These are phyloP conservation scores for Chloranthus sessilifolius DNA, from an alignment of 164 flowering plant genomes.

Conservation along the genomic window DNA sequence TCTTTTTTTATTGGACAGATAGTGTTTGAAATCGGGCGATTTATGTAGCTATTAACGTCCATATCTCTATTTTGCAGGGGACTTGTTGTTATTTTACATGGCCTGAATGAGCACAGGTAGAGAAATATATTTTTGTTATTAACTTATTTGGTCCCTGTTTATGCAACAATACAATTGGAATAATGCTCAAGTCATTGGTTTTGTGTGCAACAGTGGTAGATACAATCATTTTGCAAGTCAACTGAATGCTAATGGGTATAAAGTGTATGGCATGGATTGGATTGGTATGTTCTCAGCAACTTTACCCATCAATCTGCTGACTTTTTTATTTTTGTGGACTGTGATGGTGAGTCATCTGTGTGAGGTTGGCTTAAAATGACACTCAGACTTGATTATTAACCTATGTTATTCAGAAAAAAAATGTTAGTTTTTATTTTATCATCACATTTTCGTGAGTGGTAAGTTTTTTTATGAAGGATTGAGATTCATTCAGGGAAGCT, in stretches of 20 bases:
- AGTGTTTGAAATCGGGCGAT: too few species aligned
- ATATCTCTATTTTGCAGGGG: constrained; percentile 45
- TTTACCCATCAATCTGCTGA: not conserved
- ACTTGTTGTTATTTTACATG: constrained; percentile 72
- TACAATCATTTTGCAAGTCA: constrained; percentile 73
- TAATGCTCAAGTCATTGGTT: constrained; percentile 4
- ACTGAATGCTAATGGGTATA: constrained; percentile 70
- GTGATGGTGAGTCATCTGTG: not conserved
- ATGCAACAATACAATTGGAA: too few species aligned
- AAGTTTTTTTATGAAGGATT: too few species aligned
- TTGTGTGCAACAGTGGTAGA: constrained; percentile 53
- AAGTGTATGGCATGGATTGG: constrained; percentile 95
- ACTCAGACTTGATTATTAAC: not conserved
- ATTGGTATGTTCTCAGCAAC: constrained; percentile 48
- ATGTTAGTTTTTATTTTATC: too few species aligned
- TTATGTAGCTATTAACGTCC: not conserved
- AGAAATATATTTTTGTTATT: constrained; percentile 9
- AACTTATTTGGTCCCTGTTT: too few species aligned
- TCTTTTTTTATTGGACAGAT: too few species aligned
- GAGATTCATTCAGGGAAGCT: too few species aligned
- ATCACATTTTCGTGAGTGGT: too few species aligned
- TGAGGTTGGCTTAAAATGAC: not conserved
- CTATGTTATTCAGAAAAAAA: not conserved
- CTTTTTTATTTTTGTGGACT: not conserved
- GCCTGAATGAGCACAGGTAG: constrained; percentile 94